These are phyloP conservation scores for Cyberlindnera samutprakarnensis DNA, from an alignment of 805 yeast species.

Conservation along the genomic window DNA sequence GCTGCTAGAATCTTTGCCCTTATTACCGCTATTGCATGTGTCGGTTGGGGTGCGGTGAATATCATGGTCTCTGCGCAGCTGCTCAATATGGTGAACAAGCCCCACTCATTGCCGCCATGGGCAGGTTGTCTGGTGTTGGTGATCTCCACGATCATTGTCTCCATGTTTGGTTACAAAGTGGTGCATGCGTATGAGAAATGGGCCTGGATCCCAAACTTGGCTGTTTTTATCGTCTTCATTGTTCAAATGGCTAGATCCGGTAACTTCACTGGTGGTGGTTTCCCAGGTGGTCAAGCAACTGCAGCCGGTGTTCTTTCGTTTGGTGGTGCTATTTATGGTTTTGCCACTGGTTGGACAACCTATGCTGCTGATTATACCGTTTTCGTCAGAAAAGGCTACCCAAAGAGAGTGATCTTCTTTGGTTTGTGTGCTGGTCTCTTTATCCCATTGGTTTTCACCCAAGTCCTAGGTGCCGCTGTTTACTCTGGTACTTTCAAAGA, in stretches of 20 bases:
- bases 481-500: slow-evolving; percentile 54
- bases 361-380: slow-evolving; percentile 90
- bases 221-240: slow-evolving; percentile 69
- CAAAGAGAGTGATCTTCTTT: slow-evolving; percentile 51
- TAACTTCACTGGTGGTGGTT: slow-evolving; percentile 50
- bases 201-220: slow-evolving; percentile 80
- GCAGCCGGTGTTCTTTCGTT: slow-evolving; percentile 75
- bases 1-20: slow-evolving; percentile 73
- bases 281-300: slow-evolving; percentile 48
- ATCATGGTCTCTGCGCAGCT: slow-evolving; percentile 85
- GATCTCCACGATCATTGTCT: slow-evolving; percentile 57
- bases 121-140: slow-evolving; percentile 79
- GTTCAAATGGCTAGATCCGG: slow-evolving; percentile 65
- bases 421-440: slow-evolving; percentile 57
- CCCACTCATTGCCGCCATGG: slow-evolving; percentile 69
- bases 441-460: slow-evolving; percentile 62
- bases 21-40: slow-evolving; percentile 76
- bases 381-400: slow-evolving; percentile 66
- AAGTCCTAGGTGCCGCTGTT: slow-evolving; percentile 83
- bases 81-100: slow-evolving; percentile 63
- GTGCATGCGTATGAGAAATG: slow-evolving; percentile 79
- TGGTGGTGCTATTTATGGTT: slow-evolving; percentile 80
- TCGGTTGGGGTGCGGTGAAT: slow-evolving; percentile 95
- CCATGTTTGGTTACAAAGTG: slow-evolving; percentile 78
- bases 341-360: slow-evolving; percentile 92